A percentile compares a stretch with the other conserved stretches of the same genome.
phyloP scores from a whole-genome alignment of 495 filamentous ascomycete species.

The Aspergillus nidulans region DNA sequence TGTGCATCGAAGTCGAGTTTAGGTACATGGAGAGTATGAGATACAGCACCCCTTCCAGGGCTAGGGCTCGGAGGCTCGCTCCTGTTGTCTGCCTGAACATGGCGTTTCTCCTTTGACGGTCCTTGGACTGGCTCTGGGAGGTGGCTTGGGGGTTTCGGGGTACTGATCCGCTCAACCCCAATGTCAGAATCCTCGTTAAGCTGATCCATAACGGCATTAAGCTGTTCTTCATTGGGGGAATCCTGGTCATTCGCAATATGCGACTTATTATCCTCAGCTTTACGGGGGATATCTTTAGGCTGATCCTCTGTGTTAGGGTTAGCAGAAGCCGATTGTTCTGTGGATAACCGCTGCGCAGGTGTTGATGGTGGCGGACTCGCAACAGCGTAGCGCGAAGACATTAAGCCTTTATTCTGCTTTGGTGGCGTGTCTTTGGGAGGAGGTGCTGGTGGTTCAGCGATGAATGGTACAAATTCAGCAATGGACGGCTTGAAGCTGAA shows the following conservation, averaged over 20 bases:
- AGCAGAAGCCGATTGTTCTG: slow-evolving; percentile 1
- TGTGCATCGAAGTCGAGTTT: slow-evolving; percentile 41
- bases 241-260: slow-evolving; percentile 23
- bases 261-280: slow-evolving; percentile 13
- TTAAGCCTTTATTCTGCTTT: slow-evolving; percentile 24
- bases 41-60: slow-evolving; percentile 54
- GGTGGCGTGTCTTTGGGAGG: slow-evolving; percentile 3
- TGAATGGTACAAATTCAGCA: slow-evolving; percentile 40
- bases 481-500: slow-evolving; percentile 59
- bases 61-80: slow-evolving; percentile 76
- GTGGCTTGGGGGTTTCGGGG: slow-evolving; percentile 42
- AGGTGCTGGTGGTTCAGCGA: slow-evolving; percentile 28
- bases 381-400: slow-evolving; percentile 39
- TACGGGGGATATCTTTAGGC: slow-evolving; percentile 7
- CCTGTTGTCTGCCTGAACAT: slow-evolving; percentile 51
- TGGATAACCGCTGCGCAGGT: slow-evolving; percentile 6
- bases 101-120: slow-evolving; percentile 52
- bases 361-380: slow-evolving; percentile 20
- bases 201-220: slow-evolving; percentile 82
- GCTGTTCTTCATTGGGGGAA: slow-evolving; percentile 66
- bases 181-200: slow-evolving; percentile 69
- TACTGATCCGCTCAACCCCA: slow-evolving; percentile 60
- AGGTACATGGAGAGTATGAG: slow-evolving; percentile 40
- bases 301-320: slow-evolving; percentile 1
- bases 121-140: slow-evolving; percentile 33